phyloP scores from a whole-genome alignment of 306 rosid species.

The Vigna angularis region DNA sequence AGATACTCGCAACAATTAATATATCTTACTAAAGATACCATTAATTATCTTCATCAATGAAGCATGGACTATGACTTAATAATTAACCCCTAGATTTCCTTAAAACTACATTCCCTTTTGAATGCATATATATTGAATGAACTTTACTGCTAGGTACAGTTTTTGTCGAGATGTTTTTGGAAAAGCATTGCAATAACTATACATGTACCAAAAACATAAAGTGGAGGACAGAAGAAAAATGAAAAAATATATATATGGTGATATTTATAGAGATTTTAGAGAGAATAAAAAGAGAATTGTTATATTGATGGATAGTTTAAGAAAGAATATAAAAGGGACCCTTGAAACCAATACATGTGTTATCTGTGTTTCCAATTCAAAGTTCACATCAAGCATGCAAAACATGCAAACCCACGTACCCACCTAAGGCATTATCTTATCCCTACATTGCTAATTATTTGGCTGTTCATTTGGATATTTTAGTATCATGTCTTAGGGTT shows the following conservation, averaged over 20 bases:
- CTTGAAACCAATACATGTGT: constrained; percentile 41
- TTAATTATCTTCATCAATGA: too few relatives aligned
- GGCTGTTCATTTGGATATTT: constrained; percentile 62
- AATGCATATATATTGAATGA: neutral
- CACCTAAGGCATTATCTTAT: constrained; percentile 42
- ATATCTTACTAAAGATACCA: too few relatives aligned
- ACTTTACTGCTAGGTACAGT: neutral
- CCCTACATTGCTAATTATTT: constrained; percentile 43
- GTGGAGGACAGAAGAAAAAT: neutral
- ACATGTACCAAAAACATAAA: constrained; percentile 11
- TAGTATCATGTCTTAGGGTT: neutral
- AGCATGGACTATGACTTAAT: too few relatives aligned
- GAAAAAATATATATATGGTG: too few relatives aligned
- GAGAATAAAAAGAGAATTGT: too few relatives aligned
- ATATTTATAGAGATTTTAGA: too few relatives aligned
- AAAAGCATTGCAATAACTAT: neutral
- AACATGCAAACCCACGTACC: constrained; percentile 48
- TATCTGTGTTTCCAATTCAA: constrained; percentile 51
- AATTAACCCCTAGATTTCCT: neutral
- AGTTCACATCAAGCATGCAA: constrained; percentile 40
- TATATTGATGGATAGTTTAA: neutral
- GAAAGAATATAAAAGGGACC: constrained; percentile 42
- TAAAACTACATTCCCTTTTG: neutral
- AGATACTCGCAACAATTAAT: too few relatives aligned
- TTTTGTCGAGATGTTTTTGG: neutral